phyloP scores from a whole-genome alignment of 2,329 filamentous ascomycete genomes.

The Sporothrix globosa region DNA sequence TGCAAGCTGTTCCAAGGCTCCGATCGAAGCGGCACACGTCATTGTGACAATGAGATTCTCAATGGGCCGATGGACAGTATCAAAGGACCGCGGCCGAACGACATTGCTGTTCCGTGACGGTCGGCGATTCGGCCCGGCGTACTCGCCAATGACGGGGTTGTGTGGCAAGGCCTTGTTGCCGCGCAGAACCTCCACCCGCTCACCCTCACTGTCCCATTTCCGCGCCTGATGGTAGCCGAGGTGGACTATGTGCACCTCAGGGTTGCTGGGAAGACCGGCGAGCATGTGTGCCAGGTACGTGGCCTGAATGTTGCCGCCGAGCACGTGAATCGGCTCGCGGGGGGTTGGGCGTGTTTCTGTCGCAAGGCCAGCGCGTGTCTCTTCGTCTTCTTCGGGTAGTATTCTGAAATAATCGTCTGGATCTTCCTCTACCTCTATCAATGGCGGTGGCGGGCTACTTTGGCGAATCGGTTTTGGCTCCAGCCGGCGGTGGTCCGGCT shows the following conservation, averaged over 20 bases:
- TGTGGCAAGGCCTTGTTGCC: not conserved
- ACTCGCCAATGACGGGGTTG: constrained; percentile 38
- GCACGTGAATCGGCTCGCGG: constrained; percentile 40
- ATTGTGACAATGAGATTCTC: constrained; percentile 43
- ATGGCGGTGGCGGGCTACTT: not conserved
- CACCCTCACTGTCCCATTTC: constrained; percentile 39
- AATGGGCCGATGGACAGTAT: constrained; percentile 34
- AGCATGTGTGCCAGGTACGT: constrained; percentile 42
- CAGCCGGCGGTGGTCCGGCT: not conserved
- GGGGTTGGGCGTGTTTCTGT: not conserved
- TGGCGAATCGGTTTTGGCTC: too few relatives aligned
- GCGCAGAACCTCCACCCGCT: constrained; percentile 34
- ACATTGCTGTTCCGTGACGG: too few relatives aligned
- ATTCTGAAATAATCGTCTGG: constrained; percentile 1
- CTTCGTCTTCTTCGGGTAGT: too few relatives aligned
- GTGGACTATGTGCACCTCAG: constrained; percentile 42
- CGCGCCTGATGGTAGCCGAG: constrained; percentile 34
- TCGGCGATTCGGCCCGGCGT: constrained; percentile 26
- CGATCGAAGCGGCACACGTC: constrained; percentile 38
- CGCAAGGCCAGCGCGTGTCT: not conserved
- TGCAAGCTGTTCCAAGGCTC: constrained; percentile 38
- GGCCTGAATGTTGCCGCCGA: constrained; percentile 40
- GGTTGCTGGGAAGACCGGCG: constrained; percentile 39
- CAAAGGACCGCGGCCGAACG: not conserved
- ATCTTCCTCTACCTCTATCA: too few relatives aligned